These are phyloP conservation scores for Zopfia rhizophila DNA, from an alignment of 2,329 filamentous ascomycete genomes.

Conservation along the genomic window DNA sequence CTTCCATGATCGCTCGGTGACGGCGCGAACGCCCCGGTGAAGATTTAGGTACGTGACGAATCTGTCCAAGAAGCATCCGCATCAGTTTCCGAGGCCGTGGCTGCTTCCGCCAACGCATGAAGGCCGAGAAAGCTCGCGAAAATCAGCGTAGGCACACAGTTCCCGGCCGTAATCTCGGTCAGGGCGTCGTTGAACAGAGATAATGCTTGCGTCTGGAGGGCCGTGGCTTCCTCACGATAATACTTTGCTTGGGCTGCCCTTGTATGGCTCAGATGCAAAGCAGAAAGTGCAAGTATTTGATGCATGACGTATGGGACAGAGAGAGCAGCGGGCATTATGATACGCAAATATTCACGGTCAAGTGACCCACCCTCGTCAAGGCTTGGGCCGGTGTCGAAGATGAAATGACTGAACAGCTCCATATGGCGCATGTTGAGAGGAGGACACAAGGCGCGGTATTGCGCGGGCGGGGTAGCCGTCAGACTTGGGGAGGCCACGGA, in stretches of 20 bases:
- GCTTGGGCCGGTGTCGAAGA: slow-evolving; percentile 24
- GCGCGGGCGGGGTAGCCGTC: slow-evolving; percentile 10
- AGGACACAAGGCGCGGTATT: slow-evolving; percentile 5
- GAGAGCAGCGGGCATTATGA: slow-evolving; percentile 22
- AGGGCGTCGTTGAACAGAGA: slow-evolving; percentile 18
- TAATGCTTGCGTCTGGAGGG: slow-evolving; percentile 27
- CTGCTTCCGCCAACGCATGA: slow-evolving; percentile 29
- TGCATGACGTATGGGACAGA: slow-evolving; percentile 27
- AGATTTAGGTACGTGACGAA: slow-evolving; percentile 31
- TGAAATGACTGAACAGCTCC: slow-evolving; percentile 31
- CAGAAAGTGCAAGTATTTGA: slow-evolving; percentile 29
- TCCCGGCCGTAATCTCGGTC: slow-evolving; percentile 17
- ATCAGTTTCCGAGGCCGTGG: slow-evolving; percentile 13
- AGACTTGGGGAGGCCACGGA: slow-evolving; percentile 3
- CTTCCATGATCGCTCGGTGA: slow-evolving; percentile 23
- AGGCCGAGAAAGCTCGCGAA: slow-evolving; percentile 26
- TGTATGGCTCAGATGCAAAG: slow-evolving; percentile 28
- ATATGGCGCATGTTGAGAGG: slow-evolving; percentile 31
- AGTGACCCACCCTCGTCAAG: slow-evolving; percentile 6
- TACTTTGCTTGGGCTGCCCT: slow-evolving; percentile 13
- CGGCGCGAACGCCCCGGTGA: slow-evolving; percentile 26
- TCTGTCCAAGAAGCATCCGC: slow-evolving; percentile 24
- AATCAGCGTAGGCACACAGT: slow-evolving; percentile 27
- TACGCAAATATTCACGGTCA: slow-evolving; percentile 12
- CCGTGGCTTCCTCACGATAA: slow-evolving; percentile 27